phyloP scores from a whole-genome alignment of 768 basidiomycete genomes.

The Podaxis carcinomalis region DNA sequence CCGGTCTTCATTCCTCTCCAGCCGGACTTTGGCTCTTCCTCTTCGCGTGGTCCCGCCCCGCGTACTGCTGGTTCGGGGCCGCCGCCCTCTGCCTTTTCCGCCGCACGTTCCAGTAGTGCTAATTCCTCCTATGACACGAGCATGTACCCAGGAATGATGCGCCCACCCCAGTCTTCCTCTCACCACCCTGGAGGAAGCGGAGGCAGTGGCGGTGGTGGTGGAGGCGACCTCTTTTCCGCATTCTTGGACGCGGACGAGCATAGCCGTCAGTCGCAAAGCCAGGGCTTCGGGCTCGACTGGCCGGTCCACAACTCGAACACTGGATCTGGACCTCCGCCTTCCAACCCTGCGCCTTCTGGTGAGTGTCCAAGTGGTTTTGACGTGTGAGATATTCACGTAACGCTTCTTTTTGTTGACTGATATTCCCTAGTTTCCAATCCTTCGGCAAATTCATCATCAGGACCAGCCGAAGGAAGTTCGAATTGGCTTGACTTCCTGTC shows the following conservation, averaged over 20 bases:
- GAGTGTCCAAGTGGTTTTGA: neutral
- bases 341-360: constrained; percentile 5
- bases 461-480: constrained; percentile 7
- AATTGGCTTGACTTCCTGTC: constrained; percentile 11
- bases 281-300: constrained; percentile 10
- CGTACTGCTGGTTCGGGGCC: constrained; percentile 6
- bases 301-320: constrained; percentile 6
- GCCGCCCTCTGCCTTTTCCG: neutral
- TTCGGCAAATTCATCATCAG: constrained; percentile 8
- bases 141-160: constrained; percentile 10
- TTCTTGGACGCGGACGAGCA: constrained; percentile 10
- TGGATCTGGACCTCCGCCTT: constrained; percentile 2
- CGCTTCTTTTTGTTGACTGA: neutral
- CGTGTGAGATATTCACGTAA: neutral
- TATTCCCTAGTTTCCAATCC: neutral
- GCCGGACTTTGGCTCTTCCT: constrained; percentile 7
- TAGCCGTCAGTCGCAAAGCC: constrained; percentile 10
- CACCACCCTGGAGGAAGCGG: constrained; percentile 2
- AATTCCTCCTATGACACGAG: constrained; percentile 6
- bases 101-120: constrained; percentile 5
- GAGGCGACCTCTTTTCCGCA: constrained; percentile 6
- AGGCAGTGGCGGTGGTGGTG: constrained; percentile 4
- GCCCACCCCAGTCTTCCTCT: constrained; percentile 7
- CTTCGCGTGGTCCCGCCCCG: constrained; percentile 4
- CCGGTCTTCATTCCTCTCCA: constrained; percentile 10